Evolutionary conservation across 371 early-diverging fungal genomes (phyloP), one percentile per base, ranked within the genome.

Genomic region (Thermomucor indicae-seudaticae): DNA sequence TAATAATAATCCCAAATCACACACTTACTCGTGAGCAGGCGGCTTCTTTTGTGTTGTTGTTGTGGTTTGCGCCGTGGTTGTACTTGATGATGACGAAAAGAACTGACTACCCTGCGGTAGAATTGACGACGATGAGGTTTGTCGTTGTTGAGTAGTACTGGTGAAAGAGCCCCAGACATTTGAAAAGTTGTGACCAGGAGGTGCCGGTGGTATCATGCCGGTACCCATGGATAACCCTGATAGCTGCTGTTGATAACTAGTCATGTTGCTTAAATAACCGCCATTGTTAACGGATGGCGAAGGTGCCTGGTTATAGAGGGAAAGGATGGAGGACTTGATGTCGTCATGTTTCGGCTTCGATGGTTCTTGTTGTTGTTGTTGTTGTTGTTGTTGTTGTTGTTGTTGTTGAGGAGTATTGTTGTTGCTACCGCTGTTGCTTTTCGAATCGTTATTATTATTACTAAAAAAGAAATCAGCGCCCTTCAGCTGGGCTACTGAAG

Each of bases 311-410:
- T 58, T 62, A 38, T 82, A 82, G 25, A 82, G 47, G 3, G 83
- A 82, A 22, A 82, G 60, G 57, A 82, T 80, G 7, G 78, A 77
- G 16, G 77, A 75, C 47, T 79, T 79, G 51, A 80, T 58, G 47
- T 79, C 78, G 28, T 69, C 55, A 16, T 71, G 70, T 19, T 65
- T 59, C 34, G 50, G 53, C 14, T 47, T 46, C 51, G 55, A 61
- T 29, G 40, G 41, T 23, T 43, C 27, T 38, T 44, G 60, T 39
- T 52, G 72, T 43, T 53, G 49, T 0, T 37, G 49, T 35, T 40
- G 39, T 6, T 12, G 47, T 41, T 43, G 53, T 23, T 24, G 47
- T 30, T 19, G 43, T 16, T 32, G 62, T 51, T 28, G 51, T 20
- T 29, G 57, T 24, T 8, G 62, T 40, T 24, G 59, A 11, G 14